Evolutionary conservation across 306 rosid species (phyloP).

Genomic region (Alnus glutinosa): DNA sequence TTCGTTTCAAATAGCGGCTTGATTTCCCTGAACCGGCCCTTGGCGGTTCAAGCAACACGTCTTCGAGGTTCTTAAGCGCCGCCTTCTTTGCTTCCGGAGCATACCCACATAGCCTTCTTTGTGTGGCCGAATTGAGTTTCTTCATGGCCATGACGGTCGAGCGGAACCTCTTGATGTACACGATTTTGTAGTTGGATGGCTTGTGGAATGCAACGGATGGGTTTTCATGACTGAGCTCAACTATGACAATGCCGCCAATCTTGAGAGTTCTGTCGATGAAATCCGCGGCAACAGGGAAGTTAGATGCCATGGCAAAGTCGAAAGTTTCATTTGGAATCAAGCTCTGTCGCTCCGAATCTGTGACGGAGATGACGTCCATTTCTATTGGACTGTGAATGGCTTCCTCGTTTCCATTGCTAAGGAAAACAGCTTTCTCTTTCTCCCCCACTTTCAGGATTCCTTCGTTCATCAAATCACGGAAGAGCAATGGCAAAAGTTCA

Average conservation of each 20-base stretch:
- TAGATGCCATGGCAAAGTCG: conserved; percentile 43
- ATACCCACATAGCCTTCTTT: conserved; percentile 38
- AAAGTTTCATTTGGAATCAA: conserved; percentile 17
- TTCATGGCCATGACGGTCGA: conserved; percentile 48
- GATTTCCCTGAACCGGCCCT: conserved; percentile 67
- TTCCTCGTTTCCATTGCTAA: conserved; percentile 8
- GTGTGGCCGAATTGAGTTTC: conserved; percentile 31
- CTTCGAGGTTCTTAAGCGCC: conserved; percentile 67
- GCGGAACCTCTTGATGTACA: conserved; percentile 38
- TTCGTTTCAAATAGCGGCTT: conserved; percentile 45
- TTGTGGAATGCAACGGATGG: conserved; percentile 7
- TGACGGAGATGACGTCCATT: conserved; percentile 26
- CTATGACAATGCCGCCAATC: conserved; percentile 34
- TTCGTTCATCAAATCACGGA: conserved; percentile 53
- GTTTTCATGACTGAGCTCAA: conserved; percentile 13
- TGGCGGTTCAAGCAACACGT: conserved; percentile 80
- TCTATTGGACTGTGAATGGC: neutral
- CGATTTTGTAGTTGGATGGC: conserved; percentile 42
- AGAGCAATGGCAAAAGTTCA: conserved; percentile 26
- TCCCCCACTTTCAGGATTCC: conserved; percentile 31
- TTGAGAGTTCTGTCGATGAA: conserved; percentile 53
- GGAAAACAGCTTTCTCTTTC: conserved; percentile 24
- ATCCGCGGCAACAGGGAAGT: conserved; percentile 26
- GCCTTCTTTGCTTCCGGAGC: conserved; percentile 51
- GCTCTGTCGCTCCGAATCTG: conserved; percentile 33